Evolutionary conservation across 2,329 filamentous ascomycete genomes (phyloP), one percentile per base, ranked within the genome.

Genomic region (Neospermospora avenae): DNA sequence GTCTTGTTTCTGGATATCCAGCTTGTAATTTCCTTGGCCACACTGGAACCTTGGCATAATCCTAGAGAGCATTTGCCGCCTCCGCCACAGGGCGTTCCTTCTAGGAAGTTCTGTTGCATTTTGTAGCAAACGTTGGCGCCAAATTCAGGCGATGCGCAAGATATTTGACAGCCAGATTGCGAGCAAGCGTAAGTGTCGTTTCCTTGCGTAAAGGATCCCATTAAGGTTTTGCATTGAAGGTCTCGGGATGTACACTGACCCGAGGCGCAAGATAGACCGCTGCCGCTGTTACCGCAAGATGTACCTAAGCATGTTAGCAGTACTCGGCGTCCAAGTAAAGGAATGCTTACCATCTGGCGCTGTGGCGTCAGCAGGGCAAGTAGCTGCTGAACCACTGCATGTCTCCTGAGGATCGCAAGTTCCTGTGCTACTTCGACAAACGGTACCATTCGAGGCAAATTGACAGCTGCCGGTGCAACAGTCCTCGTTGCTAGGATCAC

Each of bases 211-310:
- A 89, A 83, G 28, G 83, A 84, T 37, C 91, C 92, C 81, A 96
- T 89, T 51, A 96, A 81, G 11, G 86, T 88, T 74, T 88, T 87
- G 78, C 95, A 99, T 77, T 99, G 95, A 71, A 87, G 82, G 74
- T 97, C 86, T 64, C 95, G 87, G 56, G 89, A 95, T 3, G 95
- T 99, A 75, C 95, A 99, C 75, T 98, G 93, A 13, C 95, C 95
- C 48, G 89, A 93, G 31, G 95, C 91, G 72, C 95, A 99, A 34
- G 84, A 77, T 34, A 98, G 81, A 13, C 42, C 51, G 11, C 20
- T 13, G 22, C 51, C 37, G 1, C 73, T 68, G 18, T 54, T 64
- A 35, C 91, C 91, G 71, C 95, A 99, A 18, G 76, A 75, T 3
- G 83, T 78, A 35, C 86, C 72, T 74, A 54, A n/a, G 4, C 22